phyloP scores from a whole-genome alignment of 805 yeast genomes.

The Kazachstania martiniae region DNA sequence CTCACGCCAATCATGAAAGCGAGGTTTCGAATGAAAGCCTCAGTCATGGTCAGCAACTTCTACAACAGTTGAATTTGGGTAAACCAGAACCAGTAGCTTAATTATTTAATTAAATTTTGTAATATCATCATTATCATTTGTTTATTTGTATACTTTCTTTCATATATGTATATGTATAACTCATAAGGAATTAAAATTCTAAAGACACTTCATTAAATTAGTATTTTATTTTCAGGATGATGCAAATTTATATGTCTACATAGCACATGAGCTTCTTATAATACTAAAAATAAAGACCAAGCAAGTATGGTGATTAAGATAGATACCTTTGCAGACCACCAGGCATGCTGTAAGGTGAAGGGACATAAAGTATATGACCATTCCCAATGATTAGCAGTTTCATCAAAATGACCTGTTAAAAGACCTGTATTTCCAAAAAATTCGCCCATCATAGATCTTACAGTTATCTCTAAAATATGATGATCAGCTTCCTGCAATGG shows the following conservation, averaged over 20 bases:
- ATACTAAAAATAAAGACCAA: conserved; percentile 22
- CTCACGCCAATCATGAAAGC: not conserved
- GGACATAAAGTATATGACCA: conserved; percentile 69
- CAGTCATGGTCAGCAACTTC: conserved; percentile 22
- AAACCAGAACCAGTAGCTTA: conserved; percentile 3
- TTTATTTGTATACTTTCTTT: not conserved
- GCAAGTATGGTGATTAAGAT: conserved; percentile 32
- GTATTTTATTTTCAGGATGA: too few species aligned
- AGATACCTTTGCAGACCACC: conserved; percentile 82
- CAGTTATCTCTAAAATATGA: conserved; percentile 66
- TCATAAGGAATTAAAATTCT: too few species aligned
- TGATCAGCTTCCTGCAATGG: conserved; percentile 10
- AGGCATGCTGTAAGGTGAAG: conserved; percentile 77
- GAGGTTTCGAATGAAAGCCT: conserved; percentile 2
- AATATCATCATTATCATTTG: not conserved
- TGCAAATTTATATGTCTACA: too few species aligned
- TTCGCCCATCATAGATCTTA: conserved; percentile 94
- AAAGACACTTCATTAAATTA: too few species aligned
- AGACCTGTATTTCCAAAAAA: conserved; percentile 83
- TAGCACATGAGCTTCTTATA: not conserved
- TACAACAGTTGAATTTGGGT: conserved; percentile 23
- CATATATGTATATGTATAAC: too few species aligned
- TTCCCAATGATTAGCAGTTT: conserved; percentile 38
- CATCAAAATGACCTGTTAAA: conserved; percentile 59
- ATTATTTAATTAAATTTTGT: not conserved